These are phyloP conservation scores for Monosporozyma yasuniensis DNA, from an alignment of 805 yeast species.

Conservation along the genomic window DNA sequence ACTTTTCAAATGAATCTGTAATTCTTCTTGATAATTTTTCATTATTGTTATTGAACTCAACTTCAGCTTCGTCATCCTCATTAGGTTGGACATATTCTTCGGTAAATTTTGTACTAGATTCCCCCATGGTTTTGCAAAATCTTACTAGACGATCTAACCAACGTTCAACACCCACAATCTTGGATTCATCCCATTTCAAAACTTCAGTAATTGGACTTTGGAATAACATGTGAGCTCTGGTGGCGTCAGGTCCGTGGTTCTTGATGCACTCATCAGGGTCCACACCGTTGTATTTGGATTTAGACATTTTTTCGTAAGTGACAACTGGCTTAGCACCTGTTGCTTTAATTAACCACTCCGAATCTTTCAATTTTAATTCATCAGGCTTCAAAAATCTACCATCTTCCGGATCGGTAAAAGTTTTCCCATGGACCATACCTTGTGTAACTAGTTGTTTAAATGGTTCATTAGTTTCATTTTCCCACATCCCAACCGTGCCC, in stretches of 20 bases:
- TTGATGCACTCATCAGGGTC: slow-evolving; percentile 73
- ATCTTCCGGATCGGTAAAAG: slow-evolving; percentile 60
- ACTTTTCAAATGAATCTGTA: slow-evolving; percentile 48
- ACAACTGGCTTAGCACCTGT: slow-evolving; percentile 46
- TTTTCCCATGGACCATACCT: slow-evolving; percentile 96
- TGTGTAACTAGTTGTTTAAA: slow-evolving; percentile 74
- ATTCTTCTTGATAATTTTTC: slow-evolving; percentile 42
- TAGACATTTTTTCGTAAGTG: slow-evolving; percentile 88
- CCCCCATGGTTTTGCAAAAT: slow-evolving; percentile 8
- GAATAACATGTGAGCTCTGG: slow-evolving; percentile 85
- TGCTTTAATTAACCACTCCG: slow-evolving; percentile 34
- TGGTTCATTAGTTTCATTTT: slow-evolving; percentile 60
- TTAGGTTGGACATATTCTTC: slow-evolving; percentile 10
- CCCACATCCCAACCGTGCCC: slow-evolving; percentile 58
- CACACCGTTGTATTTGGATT: slow-evolving; percentile 90
- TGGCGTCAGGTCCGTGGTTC: slow-evolving; percentile 85
- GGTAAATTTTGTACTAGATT: slow-evolving; percentile 1
- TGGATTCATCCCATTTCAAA: slow-evolving; percentile 82
- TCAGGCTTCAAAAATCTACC: slow-evolving; percentile 73
- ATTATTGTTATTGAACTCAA: slow-evolving; percentile 47
- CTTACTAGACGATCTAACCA: slow-evolving; percentile 62
- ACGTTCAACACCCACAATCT: slow-evolving; percentile 78
- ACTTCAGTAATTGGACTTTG: slow-evolving; percentile 82
- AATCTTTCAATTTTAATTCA: slow-evolving; percentile 45
- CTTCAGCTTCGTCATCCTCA: slow-evolving; percentile 37